These are phyloP conservation scores for Hebeloma cylindrosporum DNA, from an alignment of 768 basidiomycete genomes.

Conservation along the genomic window DNA sequence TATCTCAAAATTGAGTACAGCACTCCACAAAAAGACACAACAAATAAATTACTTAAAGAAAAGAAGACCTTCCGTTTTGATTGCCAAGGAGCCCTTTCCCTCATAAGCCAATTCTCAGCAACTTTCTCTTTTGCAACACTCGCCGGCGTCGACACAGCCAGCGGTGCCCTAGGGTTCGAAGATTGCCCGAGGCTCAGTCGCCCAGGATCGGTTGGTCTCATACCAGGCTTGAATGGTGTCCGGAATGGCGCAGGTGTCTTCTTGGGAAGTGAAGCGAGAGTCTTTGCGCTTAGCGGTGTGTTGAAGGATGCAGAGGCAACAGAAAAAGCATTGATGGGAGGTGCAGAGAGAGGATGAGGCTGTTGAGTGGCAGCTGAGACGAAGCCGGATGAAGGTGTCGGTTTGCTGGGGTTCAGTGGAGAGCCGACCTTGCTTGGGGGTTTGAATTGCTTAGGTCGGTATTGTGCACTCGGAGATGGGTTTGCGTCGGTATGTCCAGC, in stretches of 20 bases:
- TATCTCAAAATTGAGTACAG: slow-evolving; percentile 3
- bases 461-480: slow-evolving; percentile 18
- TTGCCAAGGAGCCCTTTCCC: background rate
- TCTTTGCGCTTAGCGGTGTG: slow-evolving; percentile 13
- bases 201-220: slow-evolving; percentile 45
- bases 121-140: slow-evolving; percentile 14
- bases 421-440: slow-evolving; percentile 39
- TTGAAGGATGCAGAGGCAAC: slow-evolving; percentile 6
- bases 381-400: slow-evolving; percentile 15
- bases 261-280: slow-evolving; percentile 11
- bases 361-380: slow-evolving; percentile 28
- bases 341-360: slow-evolving; percentile 35
- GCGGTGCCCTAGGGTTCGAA: slow-evolving; percentile 16
- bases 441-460: slow-evolving; percentile 43
- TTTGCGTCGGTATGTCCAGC: slow-evolving; percentile 10
- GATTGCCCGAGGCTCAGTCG: slow-evolving; percentile 26
- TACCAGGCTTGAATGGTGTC: slow-evolving; percentile 62
- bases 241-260: slow-evolving; percentile 45
- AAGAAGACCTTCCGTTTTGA: slow-evolving; percentile 34
- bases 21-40: background rate
- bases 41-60: slow-evolving; percentile 40
- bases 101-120: slow-evolving; percentile 12
- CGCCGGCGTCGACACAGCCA: slow-evolving; percentile 6
- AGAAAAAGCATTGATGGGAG: slow-evolving; percentile 22
- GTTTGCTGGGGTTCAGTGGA: slow-evolving; percentile 30